A percentile compares a stretch with the other conserved stretches of the same genome.
phyloP scores from a whole-genome alignment of 345 rosid genomes.

The Euphorbia peplus region DNA sequence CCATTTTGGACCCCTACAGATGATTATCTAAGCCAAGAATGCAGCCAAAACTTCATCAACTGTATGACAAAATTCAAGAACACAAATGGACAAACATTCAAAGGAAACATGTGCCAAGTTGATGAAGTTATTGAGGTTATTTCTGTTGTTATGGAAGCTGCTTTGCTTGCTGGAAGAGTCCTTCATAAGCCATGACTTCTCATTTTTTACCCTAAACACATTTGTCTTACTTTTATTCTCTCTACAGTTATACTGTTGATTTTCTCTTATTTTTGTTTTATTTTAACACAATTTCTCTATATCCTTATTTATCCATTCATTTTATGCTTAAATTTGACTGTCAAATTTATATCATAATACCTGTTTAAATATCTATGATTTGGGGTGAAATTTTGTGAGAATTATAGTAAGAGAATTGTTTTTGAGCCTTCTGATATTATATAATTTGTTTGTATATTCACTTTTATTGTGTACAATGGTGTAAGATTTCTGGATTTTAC shows the following conservation, averaged over 20 bases:
- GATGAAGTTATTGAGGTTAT: constrained; percentile 62
- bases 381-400: too few relatives aligned
- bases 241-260: neutral
- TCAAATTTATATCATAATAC: neutral
- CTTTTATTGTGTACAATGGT: too few relatives aligned
- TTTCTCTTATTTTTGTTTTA: neutral
- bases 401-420: too few relatives aligned
- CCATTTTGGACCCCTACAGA: too few relatives aligned
- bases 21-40: constrained; percentile 82
- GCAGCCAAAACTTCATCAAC: constrained; percentile 68
- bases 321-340: too few relatives aligned
- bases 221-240: neutral
- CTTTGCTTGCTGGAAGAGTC: constrained; percentile 81
- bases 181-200: constrained; percentile 56
- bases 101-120: constrained; percentile 63
- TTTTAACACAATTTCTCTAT: neutral
- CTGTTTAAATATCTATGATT: too few relatives aligned
- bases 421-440: too few relatives aligned
- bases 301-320: neutral
- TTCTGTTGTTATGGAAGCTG: constrained; percentile 71
- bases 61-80: constrained; percentile 61
- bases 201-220: neutral
- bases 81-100: constrained; percentile 44
- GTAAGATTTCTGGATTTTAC: too few relatives aligned
- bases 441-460: too few relatives aligned